Conservation (phyloP, 768 basidiomycete species). For the Rhizopogon vulgaris region DNA sequence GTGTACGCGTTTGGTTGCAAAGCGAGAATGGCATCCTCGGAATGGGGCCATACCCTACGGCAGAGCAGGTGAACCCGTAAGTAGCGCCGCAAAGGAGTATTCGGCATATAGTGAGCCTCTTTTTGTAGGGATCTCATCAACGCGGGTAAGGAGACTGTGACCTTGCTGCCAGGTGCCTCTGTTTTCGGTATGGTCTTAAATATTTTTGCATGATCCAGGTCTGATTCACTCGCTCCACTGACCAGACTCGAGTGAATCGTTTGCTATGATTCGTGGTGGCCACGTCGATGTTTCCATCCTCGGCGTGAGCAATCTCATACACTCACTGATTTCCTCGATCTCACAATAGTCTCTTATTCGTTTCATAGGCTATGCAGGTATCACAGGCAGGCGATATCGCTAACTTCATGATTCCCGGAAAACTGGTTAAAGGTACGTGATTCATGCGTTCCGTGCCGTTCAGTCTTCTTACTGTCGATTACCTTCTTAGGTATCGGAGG, state of each 20-base stretch:
- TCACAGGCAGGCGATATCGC: constrained; percentile 90
- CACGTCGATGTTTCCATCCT: constrained; percentile 93
- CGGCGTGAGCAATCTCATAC: constrained; percentile 49
- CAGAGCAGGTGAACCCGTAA: constrained; percentile 75
- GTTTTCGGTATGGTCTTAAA: constrained; percentile 62
- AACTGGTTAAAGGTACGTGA: constrained; percentile 69
- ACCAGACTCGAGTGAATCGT: constrained; percentile 85
- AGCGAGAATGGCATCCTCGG: constrained; percentile 89
- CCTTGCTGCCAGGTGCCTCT: constrained; percentile 86
- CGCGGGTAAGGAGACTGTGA: constrained; percentile 92
- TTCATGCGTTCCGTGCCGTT: neutral
- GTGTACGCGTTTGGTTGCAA: constrained; percentile 81
- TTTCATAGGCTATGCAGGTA: constrained; percentile 83
- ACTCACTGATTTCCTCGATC: neutral
- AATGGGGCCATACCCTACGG: constrained; percentile 86
- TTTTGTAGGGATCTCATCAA: constrained; percentile 77
- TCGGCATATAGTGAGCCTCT: constrained; percentile 2
- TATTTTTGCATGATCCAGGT: neutral
- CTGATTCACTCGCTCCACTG: constrained; percentile 1
- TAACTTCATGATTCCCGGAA: constrained; percentile 98
- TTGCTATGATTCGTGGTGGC: constrained; percentile 96
- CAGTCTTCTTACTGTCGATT: constrained; percentile 5
- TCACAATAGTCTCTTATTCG: constrained; percentile 2
- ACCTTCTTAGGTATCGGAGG: constrained; percentile 76
- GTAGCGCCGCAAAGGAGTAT: constrained; percentile 21